Base-by-base conservation (phyloP, 2,329 filamentous ascomycete species). In the Talaromyces piceae region DNA sequence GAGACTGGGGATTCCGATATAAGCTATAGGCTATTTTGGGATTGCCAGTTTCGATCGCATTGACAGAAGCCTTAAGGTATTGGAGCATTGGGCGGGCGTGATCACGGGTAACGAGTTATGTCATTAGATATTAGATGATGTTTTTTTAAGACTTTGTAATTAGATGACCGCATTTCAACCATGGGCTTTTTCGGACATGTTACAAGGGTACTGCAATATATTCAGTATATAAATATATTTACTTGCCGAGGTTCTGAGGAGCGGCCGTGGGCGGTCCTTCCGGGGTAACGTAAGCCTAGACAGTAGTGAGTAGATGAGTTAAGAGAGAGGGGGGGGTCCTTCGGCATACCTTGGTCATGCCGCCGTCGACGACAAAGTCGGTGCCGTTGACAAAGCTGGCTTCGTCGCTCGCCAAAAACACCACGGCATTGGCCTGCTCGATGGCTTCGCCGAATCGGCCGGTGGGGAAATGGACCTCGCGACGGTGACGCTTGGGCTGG, bases 361-460 rank as follows among this genome's bases (percentile, higher is more conserved):
- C 91, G 53, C 93, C 93, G 63, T 98, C 93, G 23, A 97, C 90
- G 4, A 95, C 86, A 73, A 97, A 95, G 67, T 97, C 93, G 53
- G 82, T 86, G n/a, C 52, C 51, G 47, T 55, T 55, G 26, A 61
- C 54, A 49, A 56, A 59, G 45, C 57, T 55, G 30, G 56, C 52
- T 45, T 59, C 53, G 4, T 53, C 50, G 25, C 57, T 57, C 8
- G 57, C 52, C 22, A 59, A 50, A 39, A 59, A 57, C 3, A 58
- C 47, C 5, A 56, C 56, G 7, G 57, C 54, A 20, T 55, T 86
- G 0, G 90, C 90, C 75, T 95, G 90, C 76, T 96, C 90, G 54
- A 95, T 75, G n/a, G 91, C 88, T 76, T 96, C 90, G 46, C 90
- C 90, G 63, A 95, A 95, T 11, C 91, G 82, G 39, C 90, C 90